phyloP scores from a whole-genome alignment of 768 basidiomycete genomes.

The Mycena galopus region DNA sequence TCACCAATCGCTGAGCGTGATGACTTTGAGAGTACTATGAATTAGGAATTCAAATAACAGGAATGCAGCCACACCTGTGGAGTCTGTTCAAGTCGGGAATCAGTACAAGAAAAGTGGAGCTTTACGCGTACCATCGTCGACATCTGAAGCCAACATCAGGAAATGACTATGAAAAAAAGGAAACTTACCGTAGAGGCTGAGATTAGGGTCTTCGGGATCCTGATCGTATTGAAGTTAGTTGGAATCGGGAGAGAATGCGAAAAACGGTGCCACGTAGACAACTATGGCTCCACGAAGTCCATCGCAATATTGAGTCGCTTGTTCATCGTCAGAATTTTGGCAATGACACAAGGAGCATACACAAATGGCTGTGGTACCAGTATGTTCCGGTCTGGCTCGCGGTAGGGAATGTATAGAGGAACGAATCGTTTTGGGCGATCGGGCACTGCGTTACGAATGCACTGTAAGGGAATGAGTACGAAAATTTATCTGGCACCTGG shows the following conservation, averaged over 20 bases:
- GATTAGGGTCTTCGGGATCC: conserved; percentile 49
- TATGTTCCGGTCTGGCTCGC: conserved; percentile 44
- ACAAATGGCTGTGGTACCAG: conserved; percentile 29
- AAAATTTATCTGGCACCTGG: conserved; percentile 42
- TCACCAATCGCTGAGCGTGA: conserved; percentile 50
- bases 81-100: background rate
- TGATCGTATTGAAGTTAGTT: background rate
- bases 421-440: conserved; percentile 46
- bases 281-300: conserved; percentile 59
- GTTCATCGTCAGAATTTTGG: conserved; percentile 32
- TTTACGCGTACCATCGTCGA: conserved; percentile 14
- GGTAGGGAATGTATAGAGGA: conserved; percentile 48
- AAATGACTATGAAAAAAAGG: background rate
- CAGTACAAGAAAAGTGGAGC: background rate
- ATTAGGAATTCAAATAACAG: too few species aligned
- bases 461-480: conserved; percentile 25
- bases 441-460: conserved; percentile 53
- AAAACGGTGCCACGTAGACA: too few species aligned
- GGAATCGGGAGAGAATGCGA: background rate
- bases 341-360: background rate
- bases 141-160: background rate
- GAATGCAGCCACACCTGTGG: too few species aligned
- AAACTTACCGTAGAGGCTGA: conserved; percentile 34
- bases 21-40: conserved; percentile 36
- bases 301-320: conserved; percentile 57